Evolutionary conservation across 306 rosid genomes (phyloP).

Genomic region (Senna tora): DNA sequence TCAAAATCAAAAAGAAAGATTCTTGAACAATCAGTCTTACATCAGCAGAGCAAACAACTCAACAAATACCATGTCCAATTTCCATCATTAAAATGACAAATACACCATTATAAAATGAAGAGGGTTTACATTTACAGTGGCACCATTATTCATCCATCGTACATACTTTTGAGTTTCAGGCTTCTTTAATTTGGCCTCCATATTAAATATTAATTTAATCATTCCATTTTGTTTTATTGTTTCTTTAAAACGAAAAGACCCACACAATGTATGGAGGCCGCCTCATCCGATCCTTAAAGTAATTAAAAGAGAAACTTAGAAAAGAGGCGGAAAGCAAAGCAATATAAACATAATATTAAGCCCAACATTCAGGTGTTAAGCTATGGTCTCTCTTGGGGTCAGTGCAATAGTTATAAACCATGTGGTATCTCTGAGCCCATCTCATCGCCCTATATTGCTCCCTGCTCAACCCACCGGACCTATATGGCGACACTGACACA

Average conservation of each 20-base stretch:
- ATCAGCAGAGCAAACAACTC: background rate
- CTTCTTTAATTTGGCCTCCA: background rate
- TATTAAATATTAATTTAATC: background rate
- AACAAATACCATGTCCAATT: constrained; percentile 2
- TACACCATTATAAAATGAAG: constrained; percentile 9
- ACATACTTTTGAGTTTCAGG: constrained; percentile 10
- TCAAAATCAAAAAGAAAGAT: background rate
- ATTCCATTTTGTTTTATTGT: background rate
- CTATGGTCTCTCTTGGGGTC: constrained; percentile 80
- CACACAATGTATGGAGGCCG: no score
- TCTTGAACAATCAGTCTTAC: background rate
- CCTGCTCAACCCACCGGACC: constrained; percentile 77
- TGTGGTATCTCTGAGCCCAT: constrained; percentile 82
- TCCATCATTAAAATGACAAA: constrained; percentile 31
- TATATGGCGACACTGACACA: constrained; percentile 71
- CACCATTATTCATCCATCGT: background rate
- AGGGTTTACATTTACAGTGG: constrained; percentile 3
- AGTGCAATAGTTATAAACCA: constrained; percentile 85
- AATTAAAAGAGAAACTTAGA: background rate
- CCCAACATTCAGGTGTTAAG: constrained; percentile 87
- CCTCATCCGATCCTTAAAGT: no score
- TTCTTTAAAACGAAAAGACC: background rate
- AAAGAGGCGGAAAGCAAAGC: constrained; percentile 5
- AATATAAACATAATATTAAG: constrained; percentile 22
- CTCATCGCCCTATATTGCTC: constrained; percentile 67